Base-by-base conservation (phyloP, 768 basidiomycete species). In the Leccinum boreale region DNA sequence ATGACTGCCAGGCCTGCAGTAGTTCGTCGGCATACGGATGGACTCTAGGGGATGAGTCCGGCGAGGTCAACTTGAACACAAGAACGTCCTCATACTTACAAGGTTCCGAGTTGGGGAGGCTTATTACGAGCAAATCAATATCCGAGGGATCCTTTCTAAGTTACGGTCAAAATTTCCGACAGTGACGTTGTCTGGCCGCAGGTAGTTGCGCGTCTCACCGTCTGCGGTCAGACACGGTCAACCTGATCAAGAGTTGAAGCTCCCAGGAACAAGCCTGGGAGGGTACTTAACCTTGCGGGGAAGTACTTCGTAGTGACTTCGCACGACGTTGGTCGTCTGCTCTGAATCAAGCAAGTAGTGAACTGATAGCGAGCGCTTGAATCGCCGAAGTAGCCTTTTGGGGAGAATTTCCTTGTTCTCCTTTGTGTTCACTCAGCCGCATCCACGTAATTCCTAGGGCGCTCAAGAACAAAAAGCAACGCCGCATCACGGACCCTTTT, bases 381-480 rank as follows among this genome's bases (percentile, higher is more conserved):
- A 42, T 42, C 39, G n/a, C 39, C 39, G n/a, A 42, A n/a, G n/a
- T 42, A 19, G 10, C 39, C 39, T 42, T 42, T 42, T n/a, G 39
- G 17, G 39, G 39, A 42, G 17, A 11, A n/a, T 11, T 42, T 42
- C 39, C 39, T 42, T 42, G 39, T 42, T 42, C 39, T 42, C 36
- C 39, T 42, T 42, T 42, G 45, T 46, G 24, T 46, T 31, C 50
- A 21, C 44, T 49, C 59, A 57, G 57, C 63, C 21, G 44, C 15
- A 39, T 39, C 39, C 21, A 28, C 28, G 52, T 52, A 29, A 49
- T 29, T 46, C 33, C 36, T 7, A 44, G 46, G 52, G 36, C 52
- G 39, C 31, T 48, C 23, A 31, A 58, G 47, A 66, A 61, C 64
- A 66, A 67, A 62, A 65, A 36, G 39, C 28, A 31, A 11, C 21